Evolutionary conservation across 306 rosid species (phyloP).

Genomic region (Quercus agrifolia): DNA sequence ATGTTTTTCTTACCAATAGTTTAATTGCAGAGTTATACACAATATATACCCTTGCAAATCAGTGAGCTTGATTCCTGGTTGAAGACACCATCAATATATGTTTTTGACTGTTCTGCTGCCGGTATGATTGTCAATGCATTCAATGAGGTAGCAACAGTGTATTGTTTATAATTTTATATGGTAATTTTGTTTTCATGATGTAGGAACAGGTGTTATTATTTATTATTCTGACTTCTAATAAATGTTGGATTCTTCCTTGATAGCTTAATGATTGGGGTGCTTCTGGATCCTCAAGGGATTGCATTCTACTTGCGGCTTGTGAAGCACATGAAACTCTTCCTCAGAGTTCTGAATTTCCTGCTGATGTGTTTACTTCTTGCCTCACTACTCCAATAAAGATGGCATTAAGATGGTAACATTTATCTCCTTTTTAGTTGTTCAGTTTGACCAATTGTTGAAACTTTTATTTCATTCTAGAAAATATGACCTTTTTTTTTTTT

Average conservation of each 20-base stretch:
- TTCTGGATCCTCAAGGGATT: conserved; percentile 80
- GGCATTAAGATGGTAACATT: conserved; percentile 93
- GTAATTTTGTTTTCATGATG: conserved; percentile 1
- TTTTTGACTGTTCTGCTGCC: conserved; percentile 97
- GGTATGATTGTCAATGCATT: conserved; percentile 85
- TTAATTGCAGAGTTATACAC: conserved; percentile 86
- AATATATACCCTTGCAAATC: conserved; percentile 89
- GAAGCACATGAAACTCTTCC: conserved; percentile 98
- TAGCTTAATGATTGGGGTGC: conserved; percentile 84
- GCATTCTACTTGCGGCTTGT: conserved; percentile 97
- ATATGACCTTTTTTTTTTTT: neutral
- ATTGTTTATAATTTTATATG: neutral
- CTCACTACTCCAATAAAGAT: conserved; percentile 98
- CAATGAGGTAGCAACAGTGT: conserved; percentile 55
- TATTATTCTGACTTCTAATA: conserved; percentile 22
- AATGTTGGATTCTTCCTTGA: conserved; percentile 29
- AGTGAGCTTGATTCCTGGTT: conserved; percentile 95
- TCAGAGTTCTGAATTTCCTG: conserved; percentile 97
- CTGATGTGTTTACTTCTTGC: conserved; percentile 95
- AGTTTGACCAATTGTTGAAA: conserved; percentile 1
- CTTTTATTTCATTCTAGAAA: neutral
- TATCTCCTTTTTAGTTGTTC: conserved; percentile 21
- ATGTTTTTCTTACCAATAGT: conserved; percentile 16
- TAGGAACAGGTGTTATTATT: conserved; percentile 16
- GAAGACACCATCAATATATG: conserved; percentile 98